Conservation (phyloP, 495 filamentous ascomycete genomes). For the Aspergillus funiculosus region DNA sequence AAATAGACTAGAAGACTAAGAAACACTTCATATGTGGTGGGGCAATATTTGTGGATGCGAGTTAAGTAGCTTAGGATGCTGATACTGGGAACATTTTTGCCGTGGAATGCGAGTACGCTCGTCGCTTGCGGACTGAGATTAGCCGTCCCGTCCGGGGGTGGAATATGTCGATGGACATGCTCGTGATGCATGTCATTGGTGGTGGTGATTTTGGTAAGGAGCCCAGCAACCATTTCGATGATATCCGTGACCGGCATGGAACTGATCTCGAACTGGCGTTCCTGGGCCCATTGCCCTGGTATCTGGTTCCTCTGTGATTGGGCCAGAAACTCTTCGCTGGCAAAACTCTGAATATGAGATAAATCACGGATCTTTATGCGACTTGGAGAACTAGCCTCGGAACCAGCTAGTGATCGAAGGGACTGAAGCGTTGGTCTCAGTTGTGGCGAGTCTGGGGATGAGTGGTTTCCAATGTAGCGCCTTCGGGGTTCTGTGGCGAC, state of each 20-base stretch:
- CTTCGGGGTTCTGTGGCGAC: slow-evolving; percentile 6
- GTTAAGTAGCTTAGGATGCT: slow-evolving; percentile 94
- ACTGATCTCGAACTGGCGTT: slow-evolving; percentile 85
- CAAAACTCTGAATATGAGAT: slow-evolving; percentile 84
- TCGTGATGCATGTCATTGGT: slow-evolving; percentile 96
- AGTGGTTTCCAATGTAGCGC: slow-evolving; percentile 20
- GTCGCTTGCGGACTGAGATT: slow-evolving; percentile 72
- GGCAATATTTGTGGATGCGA: slow-evolving; percentile 98
- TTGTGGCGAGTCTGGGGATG: slow-evolving; percentile 49
- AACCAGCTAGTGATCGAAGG: slow-evolving; percentile 45
- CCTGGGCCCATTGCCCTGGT: slow-evolving; percentile 43
- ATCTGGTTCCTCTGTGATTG: slow-evolving; percentile 40
- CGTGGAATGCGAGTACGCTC: slow-evolving; percentile 97
- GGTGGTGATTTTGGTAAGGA: slow-evolving; percentile 95
- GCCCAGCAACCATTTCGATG: slow-evolving; percentile 99
- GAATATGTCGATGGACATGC: slow-evolving; percentile 63
- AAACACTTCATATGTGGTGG: slow-evolving; percentile 98
- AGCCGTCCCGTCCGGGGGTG: slow-evolving; percentile 56
- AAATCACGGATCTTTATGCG: slow-evolving; percentile 80
- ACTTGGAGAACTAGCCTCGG: slow-evolving; percentile 58
- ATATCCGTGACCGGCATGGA: slow-evolving; percentile 96
- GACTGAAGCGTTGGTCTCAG: slow-evolving; percentile 49
- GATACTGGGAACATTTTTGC: slow-evolving; percentile 96
- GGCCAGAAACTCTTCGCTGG: slow-evolving; percentile 62
- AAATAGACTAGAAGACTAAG: slow-evolving; percentile 94